These are phyloP conservation scores for Vitis hybrid DNA, from an alignment of 177 flowering plant genomes.

Conservation along the genomic window DNA sequence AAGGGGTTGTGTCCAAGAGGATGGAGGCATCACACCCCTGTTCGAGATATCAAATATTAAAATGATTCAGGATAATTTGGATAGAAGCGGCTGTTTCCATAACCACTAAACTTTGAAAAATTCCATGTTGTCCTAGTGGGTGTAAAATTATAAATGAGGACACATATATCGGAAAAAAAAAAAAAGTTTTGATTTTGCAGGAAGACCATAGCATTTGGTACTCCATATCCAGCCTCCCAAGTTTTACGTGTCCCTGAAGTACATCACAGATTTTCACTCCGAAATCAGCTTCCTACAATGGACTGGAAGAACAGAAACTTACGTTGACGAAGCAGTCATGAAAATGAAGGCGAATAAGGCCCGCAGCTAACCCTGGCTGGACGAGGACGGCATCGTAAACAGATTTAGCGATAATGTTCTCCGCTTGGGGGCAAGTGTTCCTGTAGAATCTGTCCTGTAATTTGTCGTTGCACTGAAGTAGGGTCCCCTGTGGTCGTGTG, in stretches of 20 bases:
- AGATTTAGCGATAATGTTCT: slow-evolving; percentile 10
- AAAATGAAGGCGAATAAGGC: slow-evolving; percentile 31
- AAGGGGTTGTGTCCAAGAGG: slow-evolving; percentile 30
- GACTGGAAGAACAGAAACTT: not conserved
- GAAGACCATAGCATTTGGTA: too few relatives aligned
- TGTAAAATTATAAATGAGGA: too few relatives aligned
- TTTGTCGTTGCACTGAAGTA: not conserved
- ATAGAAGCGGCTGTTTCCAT: too few relatives aligned
- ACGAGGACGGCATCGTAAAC: not conserved
- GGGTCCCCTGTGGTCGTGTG: too few relatives aligned
- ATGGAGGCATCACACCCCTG: slow-evolving; percentile 59
- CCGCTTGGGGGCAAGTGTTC: slow-evolving; percentile 27
- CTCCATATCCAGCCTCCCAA: too few relatives aligned
- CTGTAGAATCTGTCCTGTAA: slow-evolving; percentile 20
- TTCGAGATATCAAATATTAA: not conserved
- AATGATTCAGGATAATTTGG: not conserved
- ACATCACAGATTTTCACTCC: not conserved
- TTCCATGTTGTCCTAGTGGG: too few relatives aligned
- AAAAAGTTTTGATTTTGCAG: too few relatives aligned
- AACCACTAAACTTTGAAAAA: too few relatives aligned
- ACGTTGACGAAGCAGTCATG: slow-evolving; percentile 46
- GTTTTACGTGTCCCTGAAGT: not conserved
- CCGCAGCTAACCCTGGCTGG: slow-evolving; percentile 14
- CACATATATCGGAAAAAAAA: not conserved
- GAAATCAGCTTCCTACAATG: too few relatives aligned